Base-by-base conservation (phyloP, 495 filamentous ascomycete species). In the Neurospora cerealis region DNA sequence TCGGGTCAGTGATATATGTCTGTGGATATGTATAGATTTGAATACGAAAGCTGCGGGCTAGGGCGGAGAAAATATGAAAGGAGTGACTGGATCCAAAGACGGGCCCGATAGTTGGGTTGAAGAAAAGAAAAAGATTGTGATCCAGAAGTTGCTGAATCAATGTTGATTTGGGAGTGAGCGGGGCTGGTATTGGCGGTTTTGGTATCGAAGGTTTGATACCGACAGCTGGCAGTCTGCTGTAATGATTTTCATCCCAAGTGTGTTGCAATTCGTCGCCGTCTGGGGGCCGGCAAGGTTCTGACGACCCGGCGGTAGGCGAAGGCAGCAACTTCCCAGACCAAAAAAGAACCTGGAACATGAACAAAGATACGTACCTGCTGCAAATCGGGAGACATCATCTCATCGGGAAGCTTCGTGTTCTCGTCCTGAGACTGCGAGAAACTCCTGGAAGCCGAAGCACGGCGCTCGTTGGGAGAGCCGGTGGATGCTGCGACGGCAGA, bases 401-500 rank as follows among this genome's bases (percentile, higher is more conserved):
- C 78, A 39, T 78, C 79, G 0, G 74, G 71, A 10, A 72, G 70
- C 72, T 79, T 83, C 48, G 78, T 70, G 72, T 87, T 88, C 77
- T 87, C 83, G 73, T 85, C 84, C 73, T 82, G 83, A 32, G 54
- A 66, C 54, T 66, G 54, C 17, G 82, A 80, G 71, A 72, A 70
- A 70, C 73, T 83, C 73, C 82, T 81, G 73, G 79, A 75, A 32
- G 77, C 74, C 34, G 76, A 75, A 9, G 79, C 75, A 10, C 84
- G 84, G 73, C 85, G 83, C 71, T 82, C 79, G 70, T 75, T 78
- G 37, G 88, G 86, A 62, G 88, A 89, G 44, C 85, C 87, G 36
- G 83, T 84, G 19, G 85, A 84, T 38, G 80, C 75, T 28, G 80
- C 71, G 54, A 66, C 28, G 36, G 79, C 72, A 75, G 87, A 86